phyloP scores from a whole-genome alignment of 768 basidiomycete species.

The Podaxis carcinomalis region DNA sequence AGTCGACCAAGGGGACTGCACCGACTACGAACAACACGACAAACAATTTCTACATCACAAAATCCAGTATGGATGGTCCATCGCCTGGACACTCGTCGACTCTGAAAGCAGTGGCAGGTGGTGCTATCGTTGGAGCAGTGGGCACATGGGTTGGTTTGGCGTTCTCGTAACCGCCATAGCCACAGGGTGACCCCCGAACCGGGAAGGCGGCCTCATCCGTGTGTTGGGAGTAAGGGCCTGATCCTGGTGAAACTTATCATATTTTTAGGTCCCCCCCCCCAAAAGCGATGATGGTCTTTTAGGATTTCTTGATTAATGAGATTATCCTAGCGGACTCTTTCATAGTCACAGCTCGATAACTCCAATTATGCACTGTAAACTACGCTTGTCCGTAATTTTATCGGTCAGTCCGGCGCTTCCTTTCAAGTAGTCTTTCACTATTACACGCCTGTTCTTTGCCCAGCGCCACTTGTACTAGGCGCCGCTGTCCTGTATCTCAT shows the following conservation, averaged over 20 bases:
- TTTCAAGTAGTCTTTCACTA: not conserved
- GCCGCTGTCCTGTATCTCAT: not conserved
- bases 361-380: not conserved
- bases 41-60: constrained; percentile 9
- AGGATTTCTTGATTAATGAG: not conserved
- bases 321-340: not conserved
- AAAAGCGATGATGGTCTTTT: not conserved
- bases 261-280: not conserved
- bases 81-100: constrained; percentile 10
- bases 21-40: constrained; percentile 17
- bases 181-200: not conserved
- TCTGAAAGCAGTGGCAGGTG: constrained; percentile 46
- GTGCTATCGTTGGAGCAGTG: constrained; percentile 57
- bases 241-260: constrained; percentile 9
- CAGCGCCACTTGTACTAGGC: not conserved
- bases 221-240: not conserved
- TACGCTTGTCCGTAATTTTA: not conserved
- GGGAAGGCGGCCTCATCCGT: not conserved
- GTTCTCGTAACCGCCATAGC: constrained; percentile 27
- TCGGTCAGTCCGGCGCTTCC: no score
- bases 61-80: constrained; percentile 4
- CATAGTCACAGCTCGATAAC: not conserved
- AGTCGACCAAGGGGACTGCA: constrained; percentile 10
- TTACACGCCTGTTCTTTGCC: not conserved
- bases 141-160: constrained; percentile 59